Evolutionary conservation across 2,329 filamentous ascomycete species (phyloP).

Genomic region (Fusarium pseudograminearum): DNA sequence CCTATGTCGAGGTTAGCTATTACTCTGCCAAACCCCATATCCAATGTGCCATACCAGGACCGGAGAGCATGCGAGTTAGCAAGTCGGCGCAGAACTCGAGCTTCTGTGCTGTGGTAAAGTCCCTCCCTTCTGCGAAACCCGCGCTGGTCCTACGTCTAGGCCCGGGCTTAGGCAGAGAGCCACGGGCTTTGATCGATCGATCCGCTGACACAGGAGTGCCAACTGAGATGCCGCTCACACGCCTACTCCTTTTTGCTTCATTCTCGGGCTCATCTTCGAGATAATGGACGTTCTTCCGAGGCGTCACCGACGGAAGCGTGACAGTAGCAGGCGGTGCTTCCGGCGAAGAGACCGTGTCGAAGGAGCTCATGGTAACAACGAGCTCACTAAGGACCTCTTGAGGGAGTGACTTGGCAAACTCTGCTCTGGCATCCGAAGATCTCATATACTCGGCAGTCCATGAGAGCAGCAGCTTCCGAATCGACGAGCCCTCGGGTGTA

Average conservation of each 20-base stretch:
- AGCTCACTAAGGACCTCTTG: constrained; percentile 73
- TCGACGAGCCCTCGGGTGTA: constrained; percentile 69
- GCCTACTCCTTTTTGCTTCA: constrained; percentile 59
- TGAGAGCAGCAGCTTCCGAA: constrained; percentile 67
- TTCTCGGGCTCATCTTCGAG: constrained; percentile 59
- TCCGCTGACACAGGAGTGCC: constrained; percentile 31
- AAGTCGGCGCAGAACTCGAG: constrained; percentile 70
- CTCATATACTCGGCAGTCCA: constrained; percentile 75
- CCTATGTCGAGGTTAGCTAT: constrained; percentile 54
- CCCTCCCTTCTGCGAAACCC: constrained; percentile 49
- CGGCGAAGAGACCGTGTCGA: constrained; percentile 57
- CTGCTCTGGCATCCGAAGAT: constrained; percentile 65
- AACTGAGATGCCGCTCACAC: constrained; percentile 47
- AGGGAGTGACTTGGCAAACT: constrained; percentile 71
- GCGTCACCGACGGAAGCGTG: constrained; percentile 35
- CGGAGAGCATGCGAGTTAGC: constrained; percentile 70
- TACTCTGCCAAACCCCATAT: background rate
- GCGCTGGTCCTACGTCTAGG: constrained; percentile 54
- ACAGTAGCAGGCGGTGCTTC: constrained; percentile 40
- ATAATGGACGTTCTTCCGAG: constrained; percentile 63
- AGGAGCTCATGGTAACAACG: constrained; percentile 70
- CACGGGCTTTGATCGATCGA: constrained; percentile 48
- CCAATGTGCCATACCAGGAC: constrained; percentile 61
- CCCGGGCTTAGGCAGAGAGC: constrained; percentile 51
- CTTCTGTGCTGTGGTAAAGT: constrained; percentile 58